Evolutionary conservation across 2,329 filamentous ascomycete genomes (phyloP), one percentile per base, ranked within the genome.

Genomic region (Epichloe typhina): DNA sequence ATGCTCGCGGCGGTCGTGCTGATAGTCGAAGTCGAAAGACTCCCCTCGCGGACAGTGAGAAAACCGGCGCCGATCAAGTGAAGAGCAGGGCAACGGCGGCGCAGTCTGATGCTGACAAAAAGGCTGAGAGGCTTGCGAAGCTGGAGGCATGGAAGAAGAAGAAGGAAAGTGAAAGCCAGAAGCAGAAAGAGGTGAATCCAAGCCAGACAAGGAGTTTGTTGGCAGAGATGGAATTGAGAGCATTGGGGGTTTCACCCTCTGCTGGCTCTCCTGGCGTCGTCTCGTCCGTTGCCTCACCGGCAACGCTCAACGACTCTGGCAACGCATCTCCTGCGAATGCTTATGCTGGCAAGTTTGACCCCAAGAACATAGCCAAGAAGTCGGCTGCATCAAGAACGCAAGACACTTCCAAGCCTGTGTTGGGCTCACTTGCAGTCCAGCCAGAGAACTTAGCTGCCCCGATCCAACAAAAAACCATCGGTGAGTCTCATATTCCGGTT

Each of bases 61-160:
- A 66, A 54, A 60, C 68, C 43, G 78, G 73, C 53, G 67, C 71
- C 52, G 69, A 72, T 54, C 80, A 86, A 67, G 83, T 85, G 79
- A 83, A 82, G 61, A 53, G 56, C 39, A 61, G 63, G 39, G 35
- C 74, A 50, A 63, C 73, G 49, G 68, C 72, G 43, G 67, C 68
- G 17, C 81, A 81, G 60, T 74, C 79, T 33, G 86, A 88, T 59
- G 79, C 80, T 54, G 82, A 88, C 47, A 88, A 68, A 50, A 88
- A 90, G 65, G 85, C 84, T 47, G 86, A 91, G 65, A 76, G 86
- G 55, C 74, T 89, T 42, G 87, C 87, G 31, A 90, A 88, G 63
- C 70, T 95, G 31, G 87, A 91, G 64, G 86, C 87, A 52, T 95
- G 89, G 90, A 95, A 95, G 69, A 86, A 88, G 67, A 91, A 90